Base-by-base conservation (phyloP, 495 filamentous ascomycete genomes). In the Diplogelasinospora grovesii region DNA sequence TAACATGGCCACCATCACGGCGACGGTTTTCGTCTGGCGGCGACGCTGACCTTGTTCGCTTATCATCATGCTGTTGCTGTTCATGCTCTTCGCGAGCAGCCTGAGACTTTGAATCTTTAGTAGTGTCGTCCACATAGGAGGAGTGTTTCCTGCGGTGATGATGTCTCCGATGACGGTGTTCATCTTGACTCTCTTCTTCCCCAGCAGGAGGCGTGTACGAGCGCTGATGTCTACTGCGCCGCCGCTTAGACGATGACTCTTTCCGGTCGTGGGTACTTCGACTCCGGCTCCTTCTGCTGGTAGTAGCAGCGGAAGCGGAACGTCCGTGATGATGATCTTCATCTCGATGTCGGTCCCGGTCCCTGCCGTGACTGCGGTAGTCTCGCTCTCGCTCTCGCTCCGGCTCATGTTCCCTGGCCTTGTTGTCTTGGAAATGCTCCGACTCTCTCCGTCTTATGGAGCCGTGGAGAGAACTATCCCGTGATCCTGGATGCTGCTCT, bases 211-310 rank as follows among this genome's bases (percentile, higher is more conserved):
- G 41, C 8, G 52, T 78, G 6, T 63, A 52, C 3, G 79, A 82
- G 9, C 71, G 76, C 47, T 78, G 70, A n/a, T 75, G 77, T 56
- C 78, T 70, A 28, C 61, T 41, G 21, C 22, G n/a, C 7, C 25
- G n/a, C n/a, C n/a, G n/a, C n/a, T n/a, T n/a, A n/a, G 8, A 22
- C 45, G 63, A 34, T 26, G 61, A 63, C 18, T 76, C 68, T 10
- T 75, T 73, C 48, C 73, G 74, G 23, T 79, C 69, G 28, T 59
- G 46, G 32, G n/a, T n/a, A n/a, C n/a, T n/a, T n/a, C n/a, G n/a
- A n/a, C 60, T 66, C 20, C 61, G 61, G 43, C 63, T 67, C 29
- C 49, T 42, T 39, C 44, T n/a, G n/a, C n/a, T n/a, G n/a, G n/a
- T 47, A 9, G 52, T 44, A n/a, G 18, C 5, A 8, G 22, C 41